These are phyloP conservation scores for Tetrapisispora fleetii DNA, from an alignment of 805 yeast genomes.

Conservation along the genomic window DNA sequence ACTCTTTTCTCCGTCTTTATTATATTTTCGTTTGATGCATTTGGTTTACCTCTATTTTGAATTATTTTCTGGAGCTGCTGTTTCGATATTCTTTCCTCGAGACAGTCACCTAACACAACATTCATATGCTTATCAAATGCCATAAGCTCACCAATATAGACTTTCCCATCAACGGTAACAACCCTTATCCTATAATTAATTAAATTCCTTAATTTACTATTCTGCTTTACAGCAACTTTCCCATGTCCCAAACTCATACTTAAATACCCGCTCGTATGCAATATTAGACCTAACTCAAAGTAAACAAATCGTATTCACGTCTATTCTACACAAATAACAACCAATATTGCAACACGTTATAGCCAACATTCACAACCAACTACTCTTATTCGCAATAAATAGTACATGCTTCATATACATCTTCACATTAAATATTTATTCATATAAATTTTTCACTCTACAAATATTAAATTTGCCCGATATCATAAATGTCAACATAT, in stretches of 20 bases:
- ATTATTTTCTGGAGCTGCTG: constrained; percentile 33
- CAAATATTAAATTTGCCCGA: too few species aligned
- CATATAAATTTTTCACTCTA: too few species aligned
- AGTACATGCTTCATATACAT: too few species aligned
- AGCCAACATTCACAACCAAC: too few species aligned
- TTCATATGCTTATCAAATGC: constrained; percentile 90
- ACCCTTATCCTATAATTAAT: constrained; percentile 66
- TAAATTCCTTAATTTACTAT: constrained; percentile 41
- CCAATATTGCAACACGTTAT: too few species aligned
- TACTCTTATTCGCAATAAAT: too few species aligned
- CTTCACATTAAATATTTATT: too few species aligned
- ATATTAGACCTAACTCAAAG: neutral
- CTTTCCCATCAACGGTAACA: constrained; percentile 66
- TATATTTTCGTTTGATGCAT: constrained; percentile 14
- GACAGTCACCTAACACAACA: constrained; percentile 71
- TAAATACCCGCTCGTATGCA: neutral
- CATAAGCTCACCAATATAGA: constrained; percentile 66
- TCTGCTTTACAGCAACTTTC: constrained; percentile 15
- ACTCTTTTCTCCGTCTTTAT: constrained; percentile 59
- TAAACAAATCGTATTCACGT: too few species aligned
- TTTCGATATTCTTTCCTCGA: constrained; percentile 70
- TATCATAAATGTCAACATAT: too few species aligned
- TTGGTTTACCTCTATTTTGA: neutral
- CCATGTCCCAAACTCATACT: neutral
- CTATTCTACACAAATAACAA: too few species aligned